Base-by-base conservation (phyloP, 139 green algal species). In the Chlamydomonas schloesseri region DNA sequence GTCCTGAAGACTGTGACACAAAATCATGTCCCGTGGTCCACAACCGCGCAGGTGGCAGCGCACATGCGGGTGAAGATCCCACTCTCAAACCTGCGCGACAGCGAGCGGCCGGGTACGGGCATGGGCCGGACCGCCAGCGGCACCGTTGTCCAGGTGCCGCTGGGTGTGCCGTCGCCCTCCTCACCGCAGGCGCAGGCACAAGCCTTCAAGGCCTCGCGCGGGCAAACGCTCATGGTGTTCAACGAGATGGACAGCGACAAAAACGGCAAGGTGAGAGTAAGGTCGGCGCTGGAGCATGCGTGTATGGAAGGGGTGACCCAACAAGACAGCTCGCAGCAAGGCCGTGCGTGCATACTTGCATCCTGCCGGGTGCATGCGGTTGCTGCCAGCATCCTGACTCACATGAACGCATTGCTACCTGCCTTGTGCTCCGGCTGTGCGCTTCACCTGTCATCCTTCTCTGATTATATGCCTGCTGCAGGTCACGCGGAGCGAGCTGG, bases 241-340 rank as follows among this genome's bases (percentile, higher is more conserved):
- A 78, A 86, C 15, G 68, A 86, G 33, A 53, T 90, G n/a, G 88
- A 92, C 81, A 71, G n/a, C 21, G 89, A 92, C 69, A 90, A 89
- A 62, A 92, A 88, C 42, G 89, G 89, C n/a, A 92, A 92, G 81
- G 85, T 83, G 42, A 1, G 33, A 21, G 33, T 33, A 34, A 57
- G 29, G 42, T 5, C 42, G 42, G 42, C 42, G 42, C 42, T 50
- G 42, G 42, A 50, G 42, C 42, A 50, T 50, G 42, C 8, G 42
- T 50, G 42, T 5, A 23, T 36, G 55, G 55, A 15, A n/a, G n/a
- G n/a, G n/a, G n/a, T n/a, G n/a, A n/a, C n/a, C n/a, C n/a, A n/a
- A n/a, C n/a, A n/a, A n/a, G n/a, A n/a, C n/a, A n/a, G n/a, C n/a
- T n/a, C n/a, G n/a, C n/a, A n/a, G n/a, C n/a, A n/a, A n/a, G n/a